Base-by-base conservation (phyloP, 129 eudicot species). In the Flaveria linearis region DNA sequence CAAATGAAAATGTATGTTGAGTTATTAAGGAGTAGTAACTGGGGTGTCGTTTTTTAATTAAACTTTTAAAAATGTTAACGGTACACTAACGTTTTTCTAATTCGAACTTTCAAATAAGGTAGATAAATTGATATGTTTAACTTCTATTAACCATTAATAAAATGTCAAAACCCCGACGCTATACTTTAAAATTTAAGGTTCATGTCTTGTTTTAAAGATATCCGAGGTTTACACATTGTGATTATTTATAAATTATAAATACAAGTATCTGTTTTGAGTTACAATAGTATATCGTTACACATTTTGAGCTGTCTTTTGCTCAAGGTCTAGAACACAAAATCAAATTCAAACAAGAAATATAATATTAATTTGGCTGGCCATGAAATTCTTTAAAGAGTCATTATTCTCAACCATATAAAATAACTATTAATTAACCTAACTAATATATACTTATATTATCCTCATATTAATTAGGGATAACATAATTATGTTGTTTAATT, bases 361-460 rank as follows among this genome's bases (percentile, higher is more conserved):
- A 55, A 36, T 58, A 12, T 2, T 36, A 55, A 9, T 51, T 55
- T 36, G 14, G 77, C 77, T 56, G 68, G 68, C 68, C 77, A 73
- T 73, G 41, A 57, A 73, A 39, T 73, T 41, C 43, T 73, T 42
- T 42, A 23, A 55, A 57, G 67, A 57, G 77, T 70, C 75, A 70
- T 70, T 7, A 28, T 58, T 58, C 15, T 58, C 33, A 58, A 20
- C 26, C 5, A 0, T 55, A 55, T 55, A 17, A 18, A 18, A 57
- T 58, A 73, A 42, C 9, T 45, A 60, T 60, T 60, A 25, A 74
- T 45, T 43, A 60, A 61, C 33, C 46, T 13, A 28, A 26, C 45
- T 61, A 60, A 74, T 45, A 74, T 46, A 47, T 60, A 74, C 49
- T 74, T 74, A 45, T 61, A 43, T 74, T 61, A 74, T 74, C 78